phyloP scores from a whole-genome alignment of 495 filamentous ascomycete genomes.

The Polyplosphaeria fusca region DNA sequence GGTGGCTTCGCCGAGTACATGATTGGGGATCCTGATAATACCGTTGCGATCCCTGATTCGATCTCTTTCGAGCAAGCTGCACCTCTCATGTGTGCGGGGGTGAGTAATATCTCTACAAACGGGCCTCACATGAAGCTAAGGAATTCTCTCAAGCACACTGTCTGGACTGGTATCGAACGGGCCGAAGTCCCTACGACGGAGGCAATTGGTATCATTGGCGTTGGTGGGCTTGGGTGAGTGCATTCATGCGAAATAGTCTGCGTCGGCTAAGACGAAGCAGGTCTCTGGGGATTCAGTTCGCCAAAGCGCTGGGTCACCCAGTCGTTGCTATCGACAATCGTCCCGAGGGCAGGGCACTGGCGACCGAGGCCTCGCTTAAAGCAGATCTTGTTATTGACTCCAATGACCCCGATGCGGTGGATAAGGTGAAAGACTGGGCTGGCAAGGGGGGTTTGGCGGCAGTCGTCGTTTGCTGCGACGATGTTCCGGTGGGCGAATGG shows the following conservation, averaged over 20 bases:
- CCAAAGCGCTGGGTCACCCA: conserved; percentile 78
- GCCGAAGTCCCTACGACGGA: background rate
- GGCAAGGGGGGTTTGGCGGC: conserved; percentile 13
- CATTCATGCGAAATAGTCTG: no score
- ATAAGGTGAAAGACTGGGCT: conserved; percentile 8
- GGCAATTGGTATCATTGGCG: conserved; percentile 17
- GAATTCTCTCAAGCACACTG: background rate
- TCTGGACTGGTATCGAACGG: conserved; percentile 4
- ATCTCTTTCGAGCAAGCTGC: conserved; percentile 14
- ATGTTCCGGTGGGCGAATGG: conserved; percentile 7
- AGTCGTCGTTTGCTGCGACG: conserved; percentile 5
- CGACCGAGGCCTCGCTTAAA: conserved; percentile 2
- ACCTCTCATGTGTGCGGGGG: conserved; percentile 18
- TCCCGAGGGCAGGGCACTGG: conserved; percentile 8
- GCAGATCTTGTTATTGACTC: conserved; percentile 15
- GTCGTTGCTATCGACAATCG: conserved; percentile 64
- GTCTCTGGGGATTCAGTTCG: conserved; percentile 77
- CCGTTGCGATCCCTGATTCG: conserved; percentile 13
- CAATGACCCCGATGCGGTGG: conserved; percentile 1
- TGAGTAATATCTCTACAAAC: conserved; percentile 36
- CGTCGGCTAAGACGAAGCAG: no score
- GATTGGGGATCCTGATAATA: conserved; percentile 33
- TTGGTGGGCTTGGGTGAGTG: conserved; percentile 65
- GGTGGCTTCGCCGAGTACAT: conserved; percentile 43
- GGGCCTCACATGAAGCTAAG: background rate